phyloP scores from a whole-genome alignment of 805 yeast genomes.

The Wickerhamomyces sydowiorum region DNA sequence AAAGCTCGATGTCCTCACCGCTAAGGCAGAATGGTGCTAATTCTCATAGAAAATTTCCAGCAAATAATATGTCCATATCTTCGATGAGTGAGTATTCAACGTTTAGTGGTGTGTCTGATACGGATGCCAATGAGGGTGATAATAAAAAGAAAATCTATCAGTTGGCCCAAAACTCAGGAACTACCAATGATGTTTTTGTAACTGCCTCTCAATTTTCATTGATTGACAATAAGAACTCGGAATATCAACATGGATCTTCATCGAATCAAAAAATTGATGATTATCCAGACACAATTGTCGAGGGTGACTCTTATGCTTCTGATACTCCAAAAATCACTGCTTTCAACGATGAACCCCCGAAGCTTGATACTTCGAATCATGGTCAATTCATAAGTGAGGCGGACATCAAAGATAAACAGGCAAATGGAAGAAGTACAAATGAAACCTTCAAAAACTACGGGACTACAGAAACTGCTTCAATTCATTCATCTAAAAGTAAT shows the following conservation, averaged over 20 bases:
- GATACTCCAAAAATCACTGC: not conserved
- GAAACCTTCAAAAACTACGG: not conserved
- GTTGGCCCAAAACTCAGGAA: constrained; percentile 9
- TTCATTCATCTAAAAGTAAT: not conserved
- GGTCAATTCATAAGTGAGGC: not conserved
- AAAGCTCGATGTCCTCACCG: not conserved
- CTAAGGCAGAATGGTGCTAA: not conserved
- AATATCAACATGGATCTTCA: not conserved
- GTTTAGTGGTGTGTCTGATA: constrained; percentile 5
- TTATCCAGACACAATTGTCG: not conserved
- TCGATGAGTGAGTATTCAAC: constrained; percentile 21
- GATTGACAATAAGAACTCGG: constrained; percentile 5
- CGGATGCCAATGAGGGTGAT: constrained; percentile 6
- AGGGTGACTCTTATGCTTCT: not conserved
- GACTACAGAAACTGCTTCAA: not conserved
- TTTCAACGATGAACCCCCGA: not conserved
- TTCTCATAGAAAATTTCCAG: constrained; percentile 3
- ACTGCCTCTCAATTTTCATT: constrained; percentile 33
- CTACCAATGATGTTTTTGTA: constrained; percentile 28
- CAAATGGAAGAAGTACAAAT: not conserved
- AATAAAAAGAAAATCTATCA: constrained; percentile 12
- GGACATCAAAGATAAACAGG: not conserved
- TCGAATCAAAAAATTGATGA: not conserved
- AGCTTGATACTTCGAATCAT: not conserved
- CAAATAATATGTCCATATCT: constrained; percentile 14